These are phyloP conservation scores for Colletotrichum orchidophilum DNA, from an alignment of 2,329 filamentous ascomycete genomes.

Conservation along the genomic window DNA sequence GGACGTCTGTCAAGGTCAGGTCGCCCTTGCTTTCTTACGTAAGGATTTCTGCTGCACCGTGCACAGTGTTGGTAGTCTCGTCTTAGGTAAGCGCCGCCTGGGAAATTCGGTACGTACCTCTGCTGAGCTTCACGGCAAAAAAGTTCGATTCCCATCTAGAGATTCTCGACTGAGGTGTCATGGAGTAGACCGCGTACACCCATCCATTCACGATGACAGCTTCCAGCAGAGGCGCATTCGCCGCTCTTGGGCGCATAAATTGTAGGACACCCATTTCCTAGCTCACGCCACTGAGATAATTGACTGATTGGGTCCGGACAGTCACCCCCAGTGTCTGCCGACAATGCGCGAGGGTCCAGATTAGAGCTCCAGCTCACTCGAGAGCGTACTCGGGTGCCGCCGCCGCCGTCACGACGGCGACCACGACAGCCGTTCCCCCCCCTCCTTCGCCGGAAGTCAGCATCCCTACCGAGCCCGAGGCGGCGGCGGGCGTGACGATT, in stretches of 20 bases:
- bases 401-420: constrained; percentile 36
- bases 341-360: constrained; percentile 47
- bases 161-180: constrained; percentile 26
- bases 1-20: not conserved
- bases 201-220: constrained; percentile 56
- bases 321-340: constrained; percentile 46
- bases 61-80: not conserved
- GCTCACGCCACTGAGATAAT: constrained; percentile 1
- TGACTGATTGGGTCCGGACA: constrained; percentile 29
- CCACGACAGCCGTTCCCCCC: constrained; percentile 28
- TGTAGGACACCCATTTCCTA: constrained; percentile 50
- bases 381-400: constrained; percentile 47
- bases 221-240: constrained; percentile 65
- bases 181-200: constrained; percentile 19
- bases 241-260: constrained; percentile 58
- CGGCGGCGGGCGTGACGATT: constrained; percentile 4
- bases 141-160: constrained; percentile 38
- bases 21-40: not conserved
- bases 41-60: no score
- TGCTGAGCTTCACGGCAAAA: constrained; percentile 37
- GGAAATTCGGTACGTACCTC: constrained; percentile 39
- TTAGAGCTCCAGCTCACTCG: constrained; percentile 39
- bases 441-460: constrained; percentile 41
- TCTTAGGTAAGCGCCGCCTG: constrained; percentile 37
- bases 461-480: constrained; percentile 38